Conservation (phyloP, 169 alveolate species). For the Cryptosporidium felis region DNA sequence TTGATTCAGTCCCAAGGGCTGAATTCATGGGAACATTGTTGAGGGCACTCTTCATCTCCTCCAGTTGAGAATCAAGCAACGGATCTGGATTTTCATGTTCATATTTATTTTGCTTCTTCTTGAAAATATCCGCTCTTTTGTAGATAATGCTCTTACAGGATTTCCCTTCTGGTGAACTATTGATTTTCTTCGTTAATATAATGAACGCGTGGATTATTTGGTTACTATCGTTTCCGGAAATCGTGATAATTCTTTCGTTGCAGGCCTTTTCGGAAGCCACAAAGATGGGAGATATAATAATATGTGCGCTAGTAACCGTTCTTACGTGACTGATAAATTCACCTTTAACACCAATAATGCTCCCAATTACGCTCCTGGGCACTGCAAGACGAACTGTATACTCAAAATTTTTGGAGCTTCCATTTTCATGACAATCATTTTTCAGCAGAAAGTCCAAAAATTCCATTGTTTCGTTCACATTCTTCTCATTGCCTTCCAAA, state of each 20-base stretch:
- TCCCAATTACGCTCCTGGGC: constrained; percentile 65
- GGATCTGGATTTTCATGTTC: constrained; percentile 13
- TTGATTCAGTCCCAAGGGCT: neutral
- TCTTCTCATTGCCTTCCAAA: constrained; percentile 59
- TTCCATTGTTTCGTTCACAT: constrained; percentile 57
- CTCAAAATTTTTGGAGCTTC: neutral
- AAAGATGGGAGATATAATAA: constrained; percentile 62
- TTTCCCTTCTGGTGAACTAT: constrained; percentile 54
- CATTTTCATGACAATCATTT: neutral
- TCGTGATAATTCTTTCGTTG: constrained; percentile 54
- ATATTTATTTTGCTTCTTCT: neutral
- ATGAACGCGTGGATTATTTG: constrained; percentile 54
- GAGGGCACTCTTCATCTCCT: constrained; percentile 27
- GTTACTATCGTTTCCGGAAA: constrained; percentile 17
- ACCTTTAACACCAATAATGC: constrained; percentile 63
- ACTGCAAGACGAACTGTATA: constrained; percentile 29
- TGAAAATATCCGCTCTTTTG: constrained; percentile 40
- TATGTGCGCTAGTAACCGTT: constrained; percentile 37
- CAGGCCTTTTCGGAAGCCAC: constrained; percentile 67
- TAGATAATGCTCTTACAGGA: constrained; percentile 47
- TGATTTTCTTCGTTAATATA: constrained; percentile 26
- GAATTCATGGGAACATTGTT: neutral
- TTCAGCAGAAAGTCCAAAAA: constrained; percentile 28
- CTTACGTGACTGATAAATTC: constrained; percentile 60
- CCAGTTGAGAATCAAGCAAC: constrained; percentile 13